A percentile compares a stretch with the other conserved stretches of the same genome.
These are phyloP conservation scores for Globisporangium abappressorium DNA, from an alignment of 352 stramenopile genomes.

Conservation along the genomic window DNA sequence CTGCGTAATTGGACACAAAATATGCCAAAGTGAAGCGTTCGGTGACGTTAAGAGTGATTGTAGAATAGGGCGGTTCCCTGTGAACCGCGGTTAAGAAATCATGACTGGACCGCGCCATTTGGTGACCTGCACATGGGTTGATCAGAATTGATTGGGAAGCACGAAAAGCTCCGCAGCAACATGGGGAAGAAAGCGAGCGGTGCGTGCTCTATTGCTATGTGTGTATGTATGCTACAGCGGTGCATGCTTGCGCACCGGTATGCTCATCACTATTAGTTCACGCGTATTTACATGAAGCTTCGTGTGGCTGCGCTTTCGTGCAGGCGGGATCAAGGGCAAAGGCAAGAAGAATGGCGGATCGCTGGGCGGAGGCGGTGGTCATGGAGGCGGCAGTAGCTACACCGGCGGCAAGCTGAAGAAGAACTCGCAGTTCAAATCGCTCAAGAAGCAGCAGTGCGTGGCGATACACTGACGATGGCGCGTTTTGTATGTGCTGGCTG, in stretches of 20 bases:
- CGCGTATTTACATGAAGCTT: background rate
- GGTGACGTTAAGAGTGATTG: slow-evolving; percentile 9
- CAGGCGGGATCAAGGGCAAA: slow-evolving; percentile 20
- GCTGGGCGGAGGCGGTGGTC: background rate
- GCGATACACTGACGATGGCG: background rate
- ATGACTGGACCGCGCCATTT: background rate
- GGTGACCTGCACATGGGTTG: slow-evolving; percentile 2
- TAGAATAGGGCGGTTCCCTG: background rate
- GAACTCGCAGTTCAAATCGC: slow-evolving; percentile 57
- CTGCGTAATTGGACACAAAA: background rate
- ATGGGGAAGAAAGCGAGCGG: slow-evolving; percentile 44
- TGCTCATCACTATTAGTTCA: background rate
- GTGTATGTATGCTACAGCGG: slow-evolving; percentile 8
- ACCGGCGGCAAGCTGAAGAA: slow-evolving; percentile 56
- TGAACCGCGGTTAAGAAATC: background rate
- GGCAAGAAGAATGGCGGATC: slow-evolving; percentile 19
- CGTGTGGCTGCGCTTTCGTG: background rate
- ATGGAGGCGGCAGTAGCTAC: background rate
- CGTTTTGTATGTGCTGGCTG: background rate
- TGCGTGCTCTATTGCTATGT: slow-evolving; percentile 15
- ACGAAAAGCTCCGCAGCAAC: slow-evolving; percentile 18
- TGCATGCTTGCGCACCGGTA: background rate
- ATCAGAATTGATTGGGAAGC: slow-evolving; percentile 16
- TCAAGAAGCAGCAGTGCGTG: slow-evolving; percentile 59
- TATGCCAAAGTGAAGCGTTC: slow-evolving; percentile 2